Percentiles rank a stretch among this genome's conserved stretches.
These are phyloP conservation scores for Mucor plumbeus DNA, from an alignment of 371 early-diverging fungal species.

Conservation along the genomic window DNA sequence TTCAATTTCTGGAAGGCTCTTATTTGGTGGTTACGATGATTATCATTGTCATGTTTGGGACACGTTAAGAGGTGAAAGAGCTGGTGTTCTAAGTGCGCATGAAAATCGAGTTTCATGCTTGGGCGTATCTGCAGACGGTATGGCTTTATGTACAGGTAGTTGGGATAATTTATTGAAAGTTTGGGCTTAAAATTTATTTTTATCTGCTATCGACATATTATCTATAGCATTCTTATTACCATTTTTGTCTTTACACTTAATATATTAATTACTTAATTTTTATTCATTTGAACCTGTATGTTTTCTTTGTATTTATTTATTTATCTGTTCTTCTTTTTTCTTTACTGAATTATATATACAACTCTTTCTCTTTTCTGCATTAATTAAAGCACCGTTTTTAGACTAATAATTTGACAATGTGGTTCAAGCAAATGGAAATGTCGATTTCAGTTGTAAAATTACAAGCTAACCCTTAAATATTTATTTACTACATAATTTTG, in stretches of 20 bases:
- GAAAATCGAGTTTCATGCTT: slow-evolving; percentile 97
- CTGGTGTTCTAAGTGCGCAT: slow-evolving; percentile 92
- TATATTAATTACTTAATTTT: background rate
- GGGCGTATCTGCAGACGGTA: slow-evolving; percentile 94
- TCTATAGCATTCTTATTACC: background rate
- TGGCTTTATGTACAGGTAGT: slow-evolving; percentile 96
- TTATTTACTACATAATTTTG: background rate
- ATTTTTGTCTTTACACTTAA: background rate
- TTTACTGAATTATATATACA: background rate
- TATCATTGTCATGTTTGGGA: slow-evolving; percentile 99
- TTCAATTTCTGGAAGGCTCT: slow-evolving; percentile 92
- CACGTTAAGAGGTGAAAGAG: slow-evolving; percentile 93
- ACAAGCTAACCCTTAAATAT: background rate
- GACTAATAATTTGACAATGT: slow-evolving; percentile 1
- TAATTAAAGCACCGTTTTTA: background rate
- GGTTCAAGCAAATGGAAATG: background rate
- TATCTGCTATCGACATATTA: background rate
- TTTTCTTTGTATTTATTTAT: background rate
- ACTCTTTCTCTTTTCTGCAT: background rate
- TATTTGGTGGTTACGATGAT: slow-evolving; percentile 99
- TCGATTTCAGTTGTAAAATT: background rate
- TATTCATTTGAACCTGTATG: background rate
- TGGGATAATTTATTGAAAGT: slow-evolving; percentile 96
- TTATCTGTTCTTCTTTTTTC: background rate
- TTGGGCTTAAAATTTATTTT: slow-evolving; percentile 23